Evolutionary conservation across 129 eudicot genomes (phyloP), one percentile per base, ranked within the genome.

Genomic region (Artemisia tridentata): DNA sequence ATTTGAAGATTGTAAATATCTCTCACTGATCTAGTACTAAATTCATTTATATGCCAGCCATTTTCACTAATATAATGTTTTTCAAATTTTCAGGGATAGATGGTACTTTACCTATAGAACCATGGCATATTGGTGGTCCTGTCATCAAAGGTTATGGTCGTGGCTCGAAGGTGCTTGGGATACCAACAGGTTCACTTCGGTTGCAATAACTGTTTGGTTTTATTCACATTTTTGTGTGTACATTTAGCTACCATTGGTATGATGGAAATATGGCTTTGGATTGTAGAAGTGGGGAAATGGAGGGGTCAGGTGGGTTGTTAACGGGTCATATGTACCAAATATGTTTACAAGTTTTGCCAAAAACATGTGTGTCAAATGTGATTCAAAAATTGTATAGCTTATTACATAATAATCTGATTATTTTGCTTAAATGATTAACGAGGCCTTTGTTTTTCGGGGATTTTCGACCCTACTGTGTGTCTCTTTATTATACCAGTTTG

Each of bases 101-200:
- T 57, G 81, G 85, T 52, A 90, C 99, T 27, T 82, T 95, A 73
- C 96, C 97, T 11, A 58, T 90, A 55, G 93, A 90, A 77, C 91
- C 99, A 59, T 95, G 96, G 96, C 78, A 81, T 81, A 88, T 95
- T 61, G 96, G 99, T 48, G 99, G 99, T 57, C 97, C 99, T 31
- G 99, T 95, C 68, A 80, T 90, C 48, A 95, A 90, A 75, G 99
- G 99, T 63, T 90, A 78, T 79, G 97, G 97, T 31, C 99, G 99
- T 79, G 99, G 99, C 75, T 95, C 99, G 48, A 95, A 95, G 89
- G 88, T 95, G 74, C 96, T 95, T 77, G 99, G 99, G 57, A 90
- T 95, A 55, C 99, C 99, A 61, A 95, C 99, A 90, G 99, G 99
- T 95, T 58, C 51, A 8, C 67, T 14, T 15, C 11, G 65, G 52